Conservation (phyloP, 2,329 filamentous ascomycete genomes). For the Trichophyton equinum region DNA sequence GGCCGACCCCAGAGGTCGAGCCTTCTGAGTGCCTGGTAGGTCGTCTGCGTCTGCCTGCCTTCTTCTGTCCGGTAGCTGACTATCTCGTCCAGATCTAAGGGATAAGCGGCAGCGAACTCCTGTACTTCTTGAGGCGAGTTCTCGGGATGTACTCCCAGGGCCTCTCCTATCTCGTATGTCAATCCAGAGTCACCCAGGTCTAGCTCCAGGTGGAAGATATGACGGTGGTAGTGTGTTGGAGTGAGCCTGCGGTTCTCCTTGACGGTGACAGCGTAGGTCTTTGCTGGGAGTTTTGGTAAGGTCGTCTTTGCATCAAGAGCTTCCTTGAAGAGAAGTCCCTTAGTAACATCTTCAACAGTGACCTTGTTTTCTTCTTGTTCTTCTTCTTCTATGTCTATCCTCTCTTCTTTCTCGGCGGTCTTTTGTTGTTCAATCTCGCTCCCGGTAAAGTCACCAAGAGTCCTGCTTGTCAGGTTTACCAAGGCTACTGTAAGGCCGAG, state of each 20-base stretch:
- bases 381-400: not conserved
- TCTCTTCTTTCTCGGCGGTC: not conserved
- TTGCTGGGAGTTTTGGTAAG: constrained; percentile 72
- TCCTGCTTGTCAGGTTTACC: not conserved
- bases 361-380: not conserved
- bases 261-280: constrained; percentile 78
- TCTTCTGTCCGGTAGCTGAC: constrained; percentile 62
- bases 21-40: constrained; percentile 81
- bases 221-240: constrained; percentile 77
- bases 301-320: constrained; percentile 62
- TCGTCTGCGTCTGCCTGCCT: constrained; percentile 53
- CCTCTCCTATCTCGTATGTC: constrained; percentile 94
- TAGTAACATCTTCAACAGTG: not conserved
- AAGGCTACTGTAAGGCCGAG: not conserved
- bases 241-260: constrained; percentile 94
- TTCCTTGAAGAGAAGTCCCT: constrained; percentile 63
- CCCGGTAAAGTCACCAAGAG: not conserved
- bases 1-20: constrained; percentile 97
- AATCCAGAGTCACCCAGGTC: constrained; percentile 84
- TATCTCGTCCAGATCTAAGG: constrained; percentile 65
- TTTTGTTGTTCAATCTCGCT: not conserved
- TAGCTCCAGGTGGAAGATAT: constrained; percentile 99
- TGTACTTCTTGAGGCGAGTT: constrained; percentile 70
- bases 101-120: constrained; percentile 83
- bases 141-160: constrained; percentile 88